Conservation (phyloP, 1,139 yeast species). For the Protomyces inouyei region DNA sequence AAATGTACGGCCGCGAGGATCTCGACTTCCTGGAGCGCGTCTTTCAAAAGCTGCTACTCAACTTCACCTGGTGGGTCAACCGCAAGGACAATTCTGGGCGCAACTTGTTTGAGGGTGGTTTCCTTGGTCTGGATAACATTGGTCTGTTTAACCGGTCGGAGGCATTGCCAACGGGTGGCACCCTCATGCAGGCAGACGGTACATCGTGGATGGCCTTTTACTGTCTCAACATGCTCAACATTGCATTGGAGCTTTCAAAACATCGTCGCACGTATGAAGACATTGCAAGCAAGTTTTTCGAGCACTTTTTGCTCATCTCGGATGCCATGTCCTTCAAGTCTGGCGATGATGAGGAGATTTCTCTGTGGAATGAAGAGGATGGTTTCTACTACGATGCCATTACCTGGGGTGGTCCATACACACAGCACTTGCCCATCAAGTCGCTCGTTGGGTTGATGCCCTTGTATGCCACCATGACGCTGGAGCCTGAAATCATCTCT, state of each 20-base stretch:
- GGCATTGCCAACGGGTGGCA: slow-evolving; percentile 91
- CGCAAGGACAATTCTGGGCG: slow-evolving; percentile 85
- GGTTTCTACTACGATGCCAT: slow-evolving; percentile 90
- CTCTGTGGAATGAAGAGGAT: slow-evolving; percentile 83
- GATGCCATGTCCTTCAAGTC: slow-evolving; percentile 85
- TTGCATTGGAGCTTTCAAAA: slow-evolving; percentile 85
- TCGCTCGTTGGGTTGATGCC: slow-evolving; percentile 93
- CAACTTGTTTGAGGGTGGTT: slow-evolving; percentile 92
- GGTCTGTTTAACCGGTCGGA: slow-evolving; percentile 93
- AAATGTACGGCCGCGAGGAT: slow-evolving; percentile 78
- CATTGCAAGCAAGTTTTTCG: slow-evolving; percentile 91
- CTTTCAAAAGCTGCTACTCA: slow-evolving; percentile 81
- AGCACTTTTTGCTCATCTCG: slow-evolving; percentile 85
- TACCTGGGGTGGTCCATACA: slow-evolving; percentile 68
- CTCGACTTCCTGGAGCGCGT: slow-evolving; percentile 81
- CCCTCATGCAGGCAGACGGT: slow-evolving; percentile 89
- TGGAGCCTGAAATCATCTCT: slow-evolving; percentile 78
- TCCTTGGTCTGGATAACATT: slow-evolving; percentile 87
- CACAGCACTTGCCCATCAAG: slow-evolving; percentile 75
- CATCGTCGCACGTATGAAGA: slow-evolving; percentile 85
- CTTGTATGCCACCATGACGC: slow-evolving; percentile 79
- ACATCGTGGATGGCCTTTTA: slow-evolving; percentile 99
- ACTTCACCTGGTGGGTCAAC: slow-evolving; percentile 98
- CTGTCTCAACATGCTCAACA: slow-evolving; percentile 85
- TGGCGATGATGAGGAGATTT: slow-evolving; percentile 52